Conservation (phyloP, 169 alveolate species). For the Cryptosporidium muris region DNA sequence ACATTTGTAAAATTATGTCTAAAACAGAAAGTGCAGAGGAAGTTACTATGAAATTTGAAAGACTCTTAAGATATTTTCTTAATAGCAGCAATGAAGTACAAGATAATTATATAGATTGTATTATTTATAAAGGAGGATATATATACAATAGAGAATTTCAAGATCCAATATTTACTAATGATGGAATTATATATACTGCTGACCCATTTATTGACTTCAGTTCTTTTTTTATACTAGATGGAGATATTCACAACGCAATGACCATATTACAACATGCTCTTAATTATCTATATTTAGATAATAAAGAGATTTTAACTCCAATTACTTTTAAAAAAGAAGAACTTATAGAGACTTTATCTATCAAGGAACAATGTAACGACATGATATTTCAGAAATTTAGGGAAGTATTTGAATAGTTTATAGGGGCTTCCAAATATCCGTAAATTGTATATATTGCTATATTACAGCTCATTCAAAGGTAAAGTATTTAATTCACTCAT, state of each 20-base stretch:
- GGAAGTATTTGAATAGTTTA: not conserved
- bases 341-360: too few species aligned
- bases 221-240: constrained; percentile 43
- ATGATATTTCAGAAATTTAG: too few species aligned
- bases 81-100: not conserved
- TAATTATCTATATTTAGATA: not conserved
- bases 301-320: not conserved
- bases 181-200: constrained; percentile 8
- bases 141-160: constrained; percentile 15
- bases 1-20: constrained; percentile 10
- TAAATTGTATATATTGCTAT: not conserved
- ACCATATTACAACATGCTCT: constrained; percentile 1
- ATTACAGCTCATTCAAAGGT: not conserved
- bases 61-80: not conserved
- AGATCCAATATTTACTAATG: not conserved
- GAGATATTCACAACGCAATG: constrained; percentile 27
- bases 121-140: constrained; percentile 31
- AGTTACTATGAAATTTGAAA: not conserved
- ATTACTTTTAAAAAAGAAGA: too few species aligned
- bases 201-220: constrained; percentile 49
- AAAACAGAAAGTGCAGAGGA: not conserved
- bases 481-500: not conserved
- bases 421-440: not conserved
- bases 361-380: too few species aligned
- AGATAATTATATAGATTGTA: not conserved